Percentiles rank a stretch among this genome's conserved stretches.
Conservation (phyloP, 2,329 filamentous ascomycete species). For the Leptographium procerum region DNA sequence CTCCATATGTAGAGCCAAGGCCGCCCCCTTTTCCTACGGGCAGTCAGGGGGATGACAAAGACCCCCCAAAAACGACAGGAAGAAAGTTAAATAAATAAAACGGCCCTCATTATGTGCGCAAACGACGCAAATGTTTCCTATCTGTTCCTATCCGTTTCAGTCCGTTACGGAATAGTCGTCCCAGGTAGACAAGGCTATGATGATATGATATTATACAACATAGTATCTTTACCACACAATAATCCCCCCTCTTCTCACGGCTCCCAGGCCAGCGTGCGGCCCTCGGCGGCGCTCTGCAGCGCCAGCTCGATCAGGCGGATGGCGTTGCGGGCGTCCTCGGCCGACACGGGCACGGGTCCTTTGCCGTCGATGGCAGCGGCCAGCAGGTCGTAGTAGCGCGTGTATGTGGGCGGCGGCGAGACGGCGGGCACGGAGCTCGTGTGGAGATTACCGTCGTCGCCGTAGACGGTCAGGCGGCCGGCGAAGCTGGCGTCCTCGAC, state of each 20-base stretch:
- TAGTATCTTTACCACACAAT: too few species aligned
- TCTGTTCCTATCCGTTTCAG: too few species aligned
- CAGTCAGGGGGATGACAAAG: too few species aligned
- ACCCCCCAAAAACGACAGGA: too few species aligned
- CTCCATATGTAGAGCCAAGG: too few species aligned
- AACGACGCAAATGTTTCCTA: too few species aligned
- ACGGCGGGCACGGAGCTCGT: slow-evolving; percentile 44
- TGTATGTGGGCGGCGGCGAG: slow-evolving; percentile 51
- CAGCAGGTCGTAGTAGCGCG: slow-evolving; percentile 50
- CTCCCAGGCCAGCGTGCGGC: slow-evolving; percentile 16
- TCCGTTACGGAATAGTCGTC: too few species aligned
- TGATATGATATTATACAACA: too few species aligned
- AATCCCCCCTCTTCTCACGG: slow-evolving; percentile 19
- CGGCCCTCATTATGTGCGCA: too few species aligned
- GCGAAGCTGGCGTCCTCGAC: slow-evolving; percentile 39
- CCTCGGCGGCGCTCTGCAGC: slow-evolving; percentile 2
- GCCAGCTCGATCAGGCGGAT: slow-evolving; percentile 35
- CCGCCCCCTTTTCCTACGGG: too few species aligned
- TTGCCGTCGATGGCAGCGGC: slow-evolving; percentile 36
- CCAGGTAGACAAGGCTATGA: too few species aligned
- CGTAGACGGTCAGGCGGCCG: slow-evolving; percentile 25
- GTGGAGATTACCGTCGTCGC: slow-evolving; percentile 38
- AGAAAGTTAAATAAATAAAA: too few species aligned
- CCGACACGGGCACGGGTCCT: slow-evolving; percentile 40
- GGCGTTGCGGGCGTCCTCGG: slow-evolving; percentile 40